Evolutionary conservation across 768 basidiomycete genomes (phyloP).

Genomic region (Obba rivulosa): DNA sequence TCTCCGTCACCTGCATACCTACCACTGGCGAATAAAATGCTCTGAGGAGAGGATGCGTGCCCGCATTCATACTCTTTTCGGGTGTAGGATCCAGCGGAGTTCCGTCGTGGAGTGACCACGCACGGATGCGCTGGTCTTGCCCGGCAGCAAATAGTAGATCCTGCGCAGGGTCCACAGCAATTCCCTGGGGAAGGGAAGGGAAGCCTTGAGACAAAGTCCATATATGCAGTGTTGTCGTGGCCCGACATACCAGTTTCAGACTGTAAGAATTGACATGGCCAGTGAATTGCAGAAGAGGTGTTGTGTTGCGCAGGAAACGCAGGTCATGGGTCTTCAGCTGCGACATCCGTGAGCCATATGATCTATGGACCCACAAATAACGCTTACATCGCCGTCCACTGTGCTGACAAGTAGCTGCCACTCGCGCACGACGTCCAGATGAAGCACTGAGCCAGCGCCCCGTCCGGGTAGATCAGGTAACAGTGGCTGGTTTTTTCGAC

Average conservation of each 20-base stretch:
- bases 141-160: slow-evolving; percentile 66
- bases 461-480: background rate
- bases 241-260: slow-evolving; percentile 45
- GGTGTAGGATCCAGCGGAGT: slow-evolving; percentile 24
- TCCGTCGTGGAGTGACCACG: slow-evolving; percentile 64
- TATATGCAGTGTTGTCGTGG: background rate
- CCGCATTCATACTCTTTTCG: background rate
- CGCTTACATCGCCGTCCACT: slow-evolving; percentile 54
- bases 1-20: slow-evolving; percentile 46
- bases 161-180: slow-evolving; percentile 50
- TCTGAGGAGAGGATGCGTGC: slow-evolving; percentile 25
- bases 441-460: slow-evolving; percentile 41
- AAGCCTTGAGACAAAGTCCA: background rate
- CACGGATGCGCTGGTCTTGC: slow-evolving; percentile 56
- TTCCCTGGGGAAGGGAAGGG: slow-evolving; percentile 44
- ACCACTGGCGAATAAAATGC: slow-evolving; percentile 34
- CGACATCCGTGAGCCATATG: background rate
- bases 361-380: background rate
- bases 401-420: slow-evolving; percentile 52
- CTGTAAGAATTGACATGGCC: slow-evolving; percentile 58
- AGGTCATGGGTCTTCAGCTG: slow-evolving; percentile 62
- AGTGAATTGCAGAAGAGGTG: slow-evolving; percentile 41
- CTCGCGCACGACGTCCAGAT: slow-evolving; percentile 45
- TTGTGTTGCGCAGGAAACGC: slow-evolving; percentile 40
- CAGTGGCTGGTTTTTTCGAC: background rate